phyloP scores from a whole-genome alignment of 306 rosid species.

The Vigna reflexopilosa region DNA sequence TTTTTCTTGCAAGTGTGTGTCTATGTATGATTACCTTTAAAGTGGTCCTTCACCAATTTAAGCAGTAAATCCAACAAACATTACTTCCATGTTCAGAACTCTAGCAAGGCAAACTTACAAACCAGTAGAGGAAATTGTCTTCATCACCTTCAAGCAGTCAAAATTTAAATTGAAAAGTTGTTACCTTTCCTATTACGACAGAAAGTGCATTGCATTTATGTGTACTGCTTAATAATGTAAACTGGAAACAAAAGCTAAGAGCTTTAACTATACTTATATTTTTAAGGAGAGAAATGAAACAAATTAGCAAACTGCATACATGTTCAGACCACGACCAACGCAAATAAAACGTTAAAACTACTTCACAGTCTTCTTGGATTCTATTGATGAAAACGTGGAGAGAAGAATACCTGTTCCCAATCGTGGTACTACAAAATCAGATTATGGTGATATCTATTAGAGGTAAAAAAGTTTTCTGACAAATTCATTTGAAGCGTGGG shows the following conservation, averaged over 20 bases:
- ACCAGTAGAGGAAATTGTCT: conserved; percentile 45
- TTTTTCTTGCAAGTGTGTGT: conserved; percentile 41
- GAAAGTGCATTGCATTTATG: conserved; percentile 23
- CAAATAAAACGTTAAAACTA: neutral
- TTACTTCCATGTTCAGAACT: conserved; percentile 49
- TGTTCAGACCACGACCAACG: conserved; percentile 5
- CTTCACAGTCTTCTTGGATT: neutral
- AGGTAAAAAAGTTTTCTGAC: conserved; percentile 13
- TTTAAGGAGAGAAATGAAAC: conserved; percentile 3
- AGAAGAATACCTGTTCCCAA: neutral
- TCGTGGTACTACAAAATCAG: conserved; percentile 15
- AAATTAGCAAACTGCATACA: neutral
- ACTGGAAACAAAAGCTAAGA: neutral
- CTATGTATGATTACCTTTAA: conserved; percentile 41
- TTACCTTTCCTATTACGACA: conserved; percentile 35
- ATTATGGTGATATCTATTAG: conserved; percentile 15
- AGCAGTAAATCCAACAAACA: conserved; percentile 51
- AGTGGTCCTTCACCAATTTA: conserved; percentile 61
- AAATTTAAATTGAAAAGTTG: conserved; percentile 35
- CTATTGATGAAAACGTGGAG: neutral
- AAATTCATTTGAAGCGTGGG: neutral
- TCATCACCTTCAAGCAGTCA: conserved; percentile 41
- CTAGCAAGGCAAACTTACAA: conserved; percentile 45
- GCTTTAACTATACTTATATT: neutral
- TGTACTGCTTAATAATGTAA: neutral